phyloP scores from a whole-genome alignment of 257 asterid genomes.

The Solanum appendiculatum region DNA sequence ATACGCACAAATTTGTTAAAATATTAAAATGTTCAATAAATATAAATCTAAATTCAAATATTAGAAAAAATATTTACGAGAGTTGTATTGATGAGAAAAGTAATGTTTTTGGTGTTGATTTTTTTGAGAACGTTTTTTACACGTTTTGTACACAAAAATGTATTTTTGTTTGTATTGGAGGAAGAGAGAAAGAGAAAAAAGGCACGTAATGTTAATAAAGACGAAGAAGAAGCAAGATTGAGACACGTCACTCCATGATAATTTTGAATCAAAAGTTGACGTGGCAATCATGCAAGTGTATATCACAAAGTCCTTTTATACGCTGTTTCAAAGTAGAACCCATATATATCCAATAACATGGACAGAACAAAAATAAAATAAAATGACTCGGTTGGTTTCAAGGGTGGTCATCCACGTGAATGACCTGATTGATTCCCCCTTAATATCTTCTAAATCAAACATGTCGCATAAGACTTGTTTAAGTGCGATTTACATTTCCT shows the following conservation, averaged over 20 bases:
- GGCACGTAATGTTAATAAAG: background rate
- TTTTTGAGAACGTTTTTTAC: background rate
- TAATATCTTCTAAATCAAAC: too few relatives aligned
- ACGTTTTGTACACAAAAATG: background rate
- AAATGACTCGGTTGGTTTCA: too few relatives aligned
- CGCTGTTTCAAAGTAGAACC: background rate
- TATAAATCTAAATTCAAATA: background rate
- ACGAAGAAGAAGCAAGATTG: background rate
- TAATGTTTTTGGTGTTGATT: background rate
- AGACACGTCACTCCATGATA: conserved; percentile 2
- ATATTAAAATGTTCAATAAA: background rate
- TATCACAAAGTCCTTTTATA: background rate
- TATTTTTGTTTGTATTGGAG: background rate
- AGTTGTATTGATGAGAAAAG: background rate
- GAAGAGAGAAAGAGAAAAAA: background rate
- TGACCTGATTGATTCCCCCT: too few relatives aligned
- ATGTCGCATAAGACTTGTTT: too few relatives aligned
- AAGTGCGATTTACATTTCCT: too few relatives aligned
- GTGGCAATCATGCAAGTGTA: conserved; percentile 22
- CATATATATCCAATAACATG: background rate
- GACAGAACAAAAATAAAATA: background rate
- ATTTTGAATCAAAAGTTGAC: conserved; percentile 10
- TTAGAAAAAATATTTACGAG: background rate
- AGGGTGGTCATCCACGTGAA: too few relatives aligned
- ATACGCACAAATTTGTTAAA: background rate